Evolutionary conservation across 768 basidiomycete genomes (phyloP).

Genomic region (Myochromella boudieri): DNA sequence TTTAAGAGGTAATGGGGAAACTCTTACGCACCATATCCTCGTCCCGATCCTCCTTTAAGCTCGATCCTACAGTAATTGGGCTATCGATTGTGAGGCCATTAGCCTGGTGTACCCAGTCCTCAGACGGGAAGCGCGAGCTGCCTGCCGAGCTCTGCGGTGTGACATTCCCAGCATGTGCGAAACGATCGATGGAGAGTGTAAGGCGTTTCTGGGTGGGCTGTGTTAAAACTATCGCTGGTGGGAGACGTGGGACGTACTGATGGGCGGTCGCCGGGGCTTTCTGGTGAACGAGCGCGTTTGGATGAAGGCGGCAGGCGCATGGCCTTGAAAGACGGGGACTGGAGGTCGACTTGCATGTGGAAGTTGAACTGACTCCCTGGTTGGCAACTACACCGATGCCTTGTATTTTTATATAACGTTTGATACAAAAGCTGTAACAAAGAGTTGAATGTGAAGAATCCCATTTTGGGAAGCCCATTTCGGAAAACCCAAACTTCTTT

Average conservation of each 20-base stretch:
- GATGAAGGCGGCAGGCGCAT: conserved; percentile 25
- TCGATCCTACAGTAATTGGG: conserved; percentile 29
- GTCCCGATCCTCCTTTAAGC: conserved; percentile 26
- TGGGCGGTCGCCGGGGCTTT: conserved; percentile 51
- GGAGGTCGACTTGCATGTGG: conserved; percentile 60
- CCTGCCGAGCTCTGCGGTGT: conserved; percentile 23
- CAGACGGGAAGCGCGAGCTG: conserved; percentile 46
- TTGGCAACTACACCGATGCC: too few relatives aligned
- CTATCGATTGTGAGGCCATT: conserved; percentile 66
- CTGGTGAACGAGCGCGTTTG: conserved; percentile 67
- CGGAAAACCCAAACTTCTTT: too few relatives aligned
- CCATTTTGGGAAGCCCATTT: too few relatives aligned
- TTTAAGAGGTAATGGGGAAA: conserved; percentile 1
- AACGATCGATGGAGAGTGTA: conserved; percentile 40
- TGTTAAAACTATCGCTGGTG: too few relatives aligned
- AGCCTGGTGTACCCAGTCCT: conserved; percentile 78
- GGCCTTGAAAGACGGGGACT: conserved; percentile 41
- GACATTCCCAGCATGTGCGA: conserved; percentile 2
- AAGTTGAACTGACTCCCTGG: too few relatives aligned
- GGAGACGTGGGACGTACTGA: conserved; percentile 42
- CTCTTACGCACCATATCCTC: conserved; percentile 51
- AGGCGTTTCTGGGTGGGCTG: conserved; percentile 54
- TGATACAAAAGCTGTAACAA: too few relatives aligned
- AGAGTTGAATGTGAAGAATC: too few relatives aligned
- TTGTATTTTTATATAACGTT: too few relatives aligned